A percentile compares a stretch with the other conserved stretches of the same genome.
phyloP scores from a whole-genome alignment of 331 rosid genomes.

The Pyrus hybrid region DNA sequence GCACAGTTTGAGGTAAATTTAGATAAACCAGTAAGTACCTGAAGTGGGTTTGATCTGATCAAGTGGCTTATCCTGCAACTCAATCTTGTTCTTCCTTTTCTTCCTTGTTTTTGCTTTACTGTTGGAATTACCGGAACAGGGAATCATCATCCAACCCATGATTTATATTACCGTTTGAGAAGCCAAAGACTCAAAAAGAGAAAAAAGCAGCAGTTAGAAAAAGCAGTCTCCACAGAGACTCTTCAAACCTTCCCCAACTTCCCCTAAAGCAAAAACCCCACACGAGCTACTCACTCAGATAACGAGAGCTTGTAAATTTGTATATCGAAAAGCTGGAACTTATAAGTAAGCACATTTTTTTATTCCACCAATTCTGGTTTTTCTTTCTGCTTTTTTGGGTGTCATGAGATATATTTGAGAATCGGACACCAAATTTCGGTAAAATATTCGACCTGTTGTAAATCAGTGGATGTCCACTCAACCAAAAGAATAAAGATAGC shows the following conservation, averaged over 20 bases:
- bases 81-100: slow-evolving; percentile 40
- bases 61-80: slow-evolving; percentile 34
- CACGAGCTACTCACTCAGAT: neutral
- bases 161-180: slow-evolving; percentile 3
- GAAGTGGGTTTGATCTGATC: slow-evolving; percentile 55
- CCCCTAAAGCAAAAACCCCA: neutral
- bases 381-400: neutral
- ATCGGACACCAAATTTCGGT: neutral
- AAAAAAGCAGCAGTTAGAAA: neutral
- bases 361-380: neutral
- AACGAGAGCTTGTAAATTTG: neutral
- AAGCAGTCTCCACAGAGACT: slow-evolving; percentile 6
- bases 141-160: slow-evolving; percentile 75
- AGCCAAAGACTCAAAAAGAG: neutral
- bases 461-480: no score
- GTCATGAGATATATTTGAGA: neutral
- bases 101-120: slow-evolving; percentile 42
- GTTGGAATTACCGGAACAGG: slow-evolving; percentile 71
- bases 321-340: neutral
- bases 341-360: slow-evolving; percentile 7
- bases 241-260: neutral
- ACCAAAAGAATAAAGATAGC: no score
- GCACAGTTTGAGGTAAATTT: neutral
- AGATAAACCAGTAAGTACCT: slow-evolving; percentile 30
- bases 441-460: no score